These are phyloP conservation scores for Paramarasmius palmivorus DNA, from an alignment of 1,284 basidiomycete species.

Conservation along the genomic window DNA sequence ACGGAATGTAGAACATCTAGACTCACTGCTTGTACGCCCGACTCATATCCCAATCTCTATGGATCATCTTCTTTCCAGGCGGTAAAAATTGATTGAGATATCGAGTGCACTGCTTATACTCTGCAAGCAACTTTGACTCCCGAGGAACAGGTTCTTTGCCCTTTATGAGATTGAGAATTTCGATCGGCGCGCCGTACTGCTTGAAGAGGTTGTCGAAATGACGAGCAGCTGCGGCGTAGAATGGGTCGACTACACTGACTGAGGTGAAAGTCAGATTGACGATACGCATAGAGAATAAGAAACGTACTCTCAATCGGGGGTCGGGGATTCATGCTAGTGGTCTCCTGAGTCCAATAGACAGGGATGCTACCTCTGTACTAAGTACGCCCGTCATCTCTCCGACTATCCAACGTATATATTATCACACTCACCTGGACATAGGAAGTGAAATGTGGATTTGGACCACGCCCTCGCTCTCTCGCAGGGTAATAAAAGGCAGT, in stretches of 20 bases:
- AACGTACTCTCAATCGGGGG: constrained; percentile 93
- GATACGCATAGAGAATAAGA: neutral
- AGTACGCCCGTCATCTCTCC: neutral
- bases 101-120: constrained; percentile 90
- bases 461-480: constrained; percentile 43
- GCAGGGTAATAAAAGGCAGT: constrained; percentile 85
- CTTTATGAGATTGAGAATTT: constrained; percentile 97
- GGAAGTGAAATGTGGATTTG: constrained; percentile 88
- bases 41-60: constrained; percentile 97
- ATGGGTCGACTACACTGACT: constrained; percentile 96
- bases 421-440: constrained; percentile 77
- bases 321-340: constrained; percentile 85
- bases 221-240: constrained; percentile 88
- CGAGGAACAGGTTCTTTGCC: constrained; percentile 78
- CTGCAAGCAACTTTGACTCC: constrained; percentile 91
- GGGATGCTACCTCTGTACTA: constrained; percentile 96
- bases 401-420: constrained; percentile 2
- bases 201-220: constrained; percentile 94
- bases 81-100: constrained; percentile 98
- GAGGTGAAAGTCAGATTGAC: constrained; percentile 10
- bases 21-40: constrained; percentile 84
- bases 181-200: constrained; percentile 89
- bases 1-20: neutral
- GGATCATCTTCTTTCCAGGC: constrained; percentile 82
- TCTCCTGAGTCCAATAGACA: constrained; percentile 95